Evolutionary conservation across 306 rosid genomes (phyloP).

Genomic region (Elaeagnus macrophylla): DNA sequence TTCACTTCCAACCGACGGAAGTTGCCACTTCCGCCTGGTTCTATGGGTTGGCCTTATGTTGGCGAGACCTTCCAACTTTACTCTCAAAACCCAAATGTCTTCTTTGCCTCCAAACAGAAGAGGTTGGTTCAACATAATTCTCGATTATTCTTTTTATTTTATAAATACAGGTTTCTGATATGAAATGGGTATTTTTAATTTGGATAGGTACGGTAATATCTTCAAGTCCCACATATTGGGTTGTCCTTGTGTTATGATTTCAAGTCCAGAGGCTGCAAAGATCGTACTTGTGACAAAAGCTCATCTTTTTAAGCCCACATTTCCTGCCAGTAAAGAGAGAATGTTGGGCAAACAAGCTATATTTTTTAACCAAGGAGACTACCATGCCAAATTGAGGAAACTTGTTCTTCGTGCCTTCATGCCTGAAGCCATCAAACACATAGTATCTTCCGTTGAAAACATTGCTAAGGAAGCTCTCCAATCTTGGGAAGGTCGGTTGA

Average conservation of each 20-base stretch:
- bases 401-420: conserved; percentile 84
- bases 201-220: conserved; percentile 69
- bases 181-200: no score
- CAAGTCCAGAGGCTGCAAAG: conserved; percentile 85
- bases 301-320: conserved; percentile 87
- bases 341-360: conserved; percentile 93
- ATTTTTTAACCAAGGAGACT: conserved; percentile 86
- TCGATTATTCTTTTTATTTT: not conserved
- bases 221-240: conserved; percentile 98
- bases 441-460: conserved; percentile 52
- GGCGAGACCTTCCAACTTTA: conserved; percentile 91
- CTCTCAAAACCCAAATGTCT: conserved; percentile 89
- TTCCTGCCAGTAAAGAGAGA: conserved; percentile 90
- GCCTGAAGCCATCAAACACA: conserved; percentile 58
- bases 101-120: conserved; percentile 64
- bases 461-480: conserved; percentile 50
- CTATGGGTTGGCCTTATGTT: conserved; percentile 77
- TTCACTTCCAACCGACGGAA: conserved; percentile 19
- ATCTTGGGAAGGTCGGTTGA: conserved; percentile 52
- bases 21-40: conserved; percentile 75
- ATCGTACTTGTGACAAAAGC: conserved; percentile 64
- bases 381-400: conserved; percentile 74
- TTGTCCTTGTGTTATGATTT: conserved; percentile 90
- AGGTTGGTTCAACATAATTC: conserved; percentile 26
- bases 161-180: no score